Percentiles rank a stretch among this genome's conserved stretches.
Evolutionary conservation across 2,329 filamentous ascomycete genomes (phyloP).

Genomic region (Aspergillus neotritici): DNA sequence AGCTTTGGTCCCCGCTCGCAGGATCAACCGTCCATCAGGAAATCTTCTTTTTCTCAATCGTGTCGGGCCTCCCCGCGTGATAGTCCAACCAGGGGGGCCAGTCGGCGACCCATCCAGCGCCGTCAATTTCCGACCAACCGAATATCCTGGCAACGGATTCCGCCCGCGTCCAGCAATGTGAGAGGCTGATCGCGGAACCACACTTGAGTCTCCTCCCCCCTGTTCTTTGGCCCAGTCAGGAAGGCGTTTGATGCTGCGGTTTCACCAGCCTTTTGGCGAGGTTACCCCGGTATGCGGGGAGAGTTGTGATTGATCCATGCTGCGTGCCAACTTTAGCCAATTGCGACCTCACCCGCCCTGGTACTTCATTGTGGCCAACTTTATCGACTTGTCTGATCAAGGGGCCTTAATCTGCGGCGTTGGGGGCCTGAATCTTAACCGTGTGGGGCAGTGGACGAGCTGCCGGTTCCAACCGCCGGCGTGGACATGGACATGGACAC

Average conservation of each 20-base stretch:
- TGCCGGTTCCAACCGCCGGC: no score
- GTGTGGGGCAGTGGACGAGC: no score
- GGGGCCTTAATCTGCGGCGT: no score
- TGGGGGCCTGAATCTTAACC: no score
- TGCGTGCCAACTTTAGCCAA: background rate
- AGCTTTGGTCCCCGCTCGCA: no score
- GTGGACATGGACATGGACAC: no score
- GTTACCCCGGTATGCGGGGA: conserved; percentile 12
- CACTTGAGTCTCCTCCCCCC: no score
- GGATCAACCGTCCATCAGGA: no score
- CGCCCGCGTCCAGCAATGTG: no score
- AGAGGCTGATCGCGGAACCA: background rate
- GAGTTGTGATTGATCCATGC: background rate
- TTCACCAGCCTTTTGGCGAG: conserved; percentile 1
- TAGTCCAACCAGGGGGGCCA: background rate
- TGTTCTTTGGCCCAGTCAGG: background rate
- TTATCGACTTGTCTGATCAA: background rate
- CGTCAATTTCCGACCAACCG: no score
- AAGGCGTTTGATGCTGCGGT: background rate
- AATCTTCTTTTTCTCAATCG: background rate
- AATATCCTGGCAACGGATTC: no score
- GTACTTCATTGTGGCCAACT: background rate
- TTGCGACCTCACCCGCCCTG: background rate
- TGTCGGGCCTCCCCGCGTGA: conserved; percentile 11
- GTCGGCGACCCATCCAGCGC: no score